These are phyloP conservation scores for Lumnitzera littorea DNA, from an alignment of 345 rosid genomes.

Conservation along the genomic window DNA sequence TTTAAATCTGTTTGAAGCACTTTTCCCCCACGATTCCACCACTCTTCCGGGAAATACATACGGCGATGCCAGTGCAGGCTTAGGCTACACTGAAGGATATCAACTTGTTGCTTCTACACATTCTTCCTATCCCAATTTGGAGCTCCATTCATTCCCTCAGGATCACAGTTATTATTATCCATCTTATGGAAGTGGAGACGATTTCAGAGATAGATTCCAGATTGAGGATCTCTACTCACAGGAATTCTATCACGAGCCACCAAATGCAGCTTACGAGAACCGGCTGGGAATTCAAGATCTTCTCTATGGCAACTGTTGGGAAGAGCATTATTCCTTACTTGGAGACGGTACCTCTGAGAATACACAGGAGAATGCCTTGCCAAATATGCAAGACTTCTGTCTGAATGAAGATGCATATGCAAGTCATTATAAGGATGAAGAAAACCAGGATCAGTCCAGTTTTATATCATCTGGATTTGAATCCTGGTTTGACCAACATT, in stretches of 20 bases:
- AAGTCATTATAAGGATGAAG: slow-evolving; percentile 5
- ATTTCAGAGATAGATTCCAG: not conserved
- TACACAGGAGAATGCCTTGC: not conserved
- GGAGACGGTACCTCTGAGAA: not conserved
- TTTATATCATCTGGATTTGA: slow-evolving; percentile 6
- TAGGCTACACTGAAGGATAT: slow-evolving; percentile 1
- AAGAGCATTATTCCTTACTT: slow-evolving; percentile 10
- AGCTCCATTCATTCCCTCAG: not conserved
- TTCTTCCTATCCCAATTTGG: slow-evolving; percentile 2
- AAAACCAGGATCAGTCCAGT: slow-evolving; percentile 11
- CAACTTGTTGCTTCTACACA: slow-evolving; percentile 1
- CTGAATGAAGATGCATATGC: slow-evolving; percentile 11
- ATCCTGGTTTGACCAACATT: slow-evolving; percentile 17
- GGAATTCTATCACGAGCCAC: slow-evolving; percentile 3
- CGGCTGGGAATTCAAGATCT: slow-evolving; percentile 9
- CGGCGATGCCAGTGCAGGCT: not conserved
- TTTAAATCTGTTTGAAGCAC: slow-evolving; percentile 5
- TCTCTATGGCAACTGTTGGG: slow-evolving; percentile 7
- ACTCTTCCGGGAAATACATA: not conserved
- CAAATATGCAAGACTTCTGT: slow-evolving; percentile 5
- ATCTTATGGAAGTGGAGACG: not conserved
- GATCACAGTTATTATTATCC: too few relatives aligned
- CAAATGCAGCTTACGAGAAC: slow-evolving; percentile 3
- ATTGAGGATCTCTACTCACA: not conserved
- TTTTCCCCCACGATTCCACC: not conserved